A percentile compares a stretch with the other conserved stretches of the same genome.
Conservation (phyloP, 805 yeast genomes). For the Candida andamanensis region DNA sequence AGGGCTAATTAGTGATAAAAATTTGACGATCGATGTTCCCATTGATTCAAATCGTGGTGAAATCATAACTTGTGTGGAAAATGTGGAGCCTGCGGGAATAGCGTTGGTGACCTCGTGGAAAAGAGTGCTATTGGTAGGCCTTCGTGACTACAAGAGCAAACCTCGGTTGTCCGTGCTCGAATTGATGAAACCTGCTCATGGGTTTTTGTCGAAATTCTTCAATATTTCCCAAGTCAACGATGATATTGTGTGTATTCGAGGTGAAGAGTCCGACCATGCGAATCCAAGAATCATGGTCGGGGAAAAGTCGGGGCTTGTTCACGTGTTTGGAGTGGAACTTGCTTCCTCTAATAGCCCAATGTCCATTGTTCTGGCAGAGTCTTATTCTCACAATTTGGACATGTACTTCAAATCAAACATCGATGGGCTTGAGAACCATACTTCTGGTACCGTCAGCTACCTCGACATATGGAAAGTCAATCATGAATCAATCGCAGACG, state of each 20-base stretch:
- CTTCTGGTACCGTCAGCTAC: constrained; percentile 46
- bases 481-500: constrained; percentile 14
- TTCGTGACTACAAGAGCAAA: constrained; percentile 67
- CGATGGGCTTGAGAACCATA: constrained; percentile 42
- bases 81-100: constrained; percentile 71
- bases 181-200: constrained; percentile 17
- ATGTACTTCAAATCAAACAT: constrained; percentile 24
- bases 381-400: constrained; percentile 30
- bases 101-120: constrained; percentile 66
- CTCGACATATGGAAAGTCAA: constrained; percentile 56
- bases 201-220: constrained; percentile 9
- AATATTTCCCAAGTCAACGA: constrained; percentile 19
- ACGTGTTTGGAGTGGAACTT: constrained; percentile 23
- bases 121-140: constrained; percentile 53
- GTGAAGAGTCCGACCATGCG: constrained; percentile 51
- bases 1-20: constrained; percentile 46
- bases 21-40: constrained; percentile 39
- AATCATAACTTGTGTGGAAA: constrained; percentile 48
- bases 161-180: constrained; percentile 39
- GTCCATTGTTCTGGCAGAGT: constrained; percentile 17
- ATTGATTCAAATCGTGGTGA: constrained; percentile 42
- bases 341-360: constrained; percentile 24
- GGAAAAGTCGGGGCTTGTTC: constrained; percentile 42
- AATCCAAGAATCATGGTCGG: constrained; percentile 38
- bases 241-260: constrained; percentile 54